Base-by-base conservation (phyloP, 768 basidiomycete species). In the Calocybe indica region DNA sequence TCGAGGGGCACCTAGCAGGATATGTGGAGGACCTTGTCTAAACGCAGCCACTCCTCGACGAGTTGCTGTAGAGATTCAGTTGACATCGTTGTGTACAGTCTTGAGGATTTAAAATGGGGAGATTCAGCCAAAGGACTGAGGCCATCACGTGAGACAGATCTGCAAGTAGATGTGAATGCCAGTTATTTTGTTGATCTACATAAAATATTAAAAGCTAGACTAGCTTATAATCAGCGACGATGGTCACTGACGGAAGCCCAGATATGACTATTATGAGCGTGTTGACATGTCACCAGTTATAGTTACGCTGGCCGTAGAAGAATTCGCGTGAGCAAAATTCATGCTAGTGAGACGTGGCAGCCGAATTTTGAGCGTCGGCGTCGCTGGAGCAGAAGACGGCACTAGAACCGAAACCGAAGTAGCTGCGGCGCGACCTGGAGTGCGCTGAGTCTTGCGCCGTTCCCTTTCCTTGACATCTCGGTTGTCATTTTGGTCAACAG, bases 331-430 rank as follows among this genome's bases (percentile, higher is more conserved):
- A 22, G 28, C 42, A 43, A 15, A n/a, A n/a, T 30, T 31, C 31
- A 33, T 31, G 30, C 12, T 41, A 5, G 1, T 31, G 7, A 41
- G 22, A 41, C 10, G 42, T 12, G 77, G 77, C 44, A 79, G 70
- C 35, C 78, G 73, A 43, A 79, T 79, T 56, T 78, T 78, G 45
- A 79, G 72, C 15, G 75, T 73, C n/a, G 76, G 74, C 0, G 74
- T 69, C 31, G 64, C 53, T 10, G 70, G 64, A 37, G 55, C 49
- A 33, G 61, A 58, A 43, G 64, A 54, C 30, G 65, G 58, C 40
- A 55, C 49, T 45, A 51, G 51, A 43, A 58, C 50, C 5, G 57
- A 50, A 33, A 56, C 52, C 12, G 59, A 53, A 11, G 55, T 51
- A 14, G 56, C 49, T 22, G 22, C 22, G 22, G 22, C 22, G 4